Base-by-base conservation (phyloP, 805 yeast species). In the Wickerhamomyces silvicola region DNA sequence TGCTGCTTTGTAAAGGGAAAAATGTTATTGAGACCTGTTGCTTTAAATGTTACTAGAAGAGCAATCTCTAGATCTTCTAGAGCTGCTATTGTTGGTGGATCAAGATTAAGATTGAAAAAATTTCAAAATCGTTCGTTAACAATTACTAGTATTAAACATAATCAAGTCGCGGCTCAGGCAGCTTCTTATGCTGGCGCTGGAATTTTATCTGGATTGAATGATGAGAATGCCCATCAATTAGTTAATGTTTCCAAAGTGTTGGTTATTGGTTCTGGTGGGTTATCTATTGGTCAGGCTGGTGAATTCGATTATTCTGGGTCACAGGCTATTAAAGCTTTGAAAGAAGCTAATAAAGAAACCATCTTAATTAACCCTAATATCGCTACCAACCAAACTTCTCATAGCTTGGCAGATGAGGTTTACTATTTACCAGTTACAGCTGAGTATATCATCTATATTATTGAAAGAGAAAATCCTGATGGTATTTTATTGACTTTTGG, bases 301-400 rank as follows among this genome's bases (percentile, higher is more conserved):
- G 97, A 90, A 64, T 90, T 90, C 52, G 97, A 90, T 62, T 90
- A 90, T 60, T 81, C 94, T 34, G 95, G 97, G 36, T 88, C 97
- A 16, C 97, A 88, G 65, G 97, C 97, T 31, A 90, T 88, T 60
- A 88, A 88, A 62, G 97, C 97, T 10, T 66, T 88, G 53, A 83
- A 74, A 54, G 97, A 88, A 64, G 94, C 94, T 35, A 72, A 83
- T 60, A 88, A 85, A 58, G 59, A 74, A 52, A 78, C 95, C 6
- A 82, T 88, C 43, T 71, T 88, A 56, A 85, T 88, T 56, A 88
- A 88, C 60, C 97, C 97, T 40, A 88, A 88, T 59, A 88, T 88
- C 47, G 97, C 97, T 27, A 88, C 97, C 10, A 88, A 87, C 60
- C 97, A 88, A 66, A 88, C 97, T 21, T 85, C 95, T 30, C 95